Conservation (phyloP, 768 basidiomycete species). For the Imleria badia region DNA sequence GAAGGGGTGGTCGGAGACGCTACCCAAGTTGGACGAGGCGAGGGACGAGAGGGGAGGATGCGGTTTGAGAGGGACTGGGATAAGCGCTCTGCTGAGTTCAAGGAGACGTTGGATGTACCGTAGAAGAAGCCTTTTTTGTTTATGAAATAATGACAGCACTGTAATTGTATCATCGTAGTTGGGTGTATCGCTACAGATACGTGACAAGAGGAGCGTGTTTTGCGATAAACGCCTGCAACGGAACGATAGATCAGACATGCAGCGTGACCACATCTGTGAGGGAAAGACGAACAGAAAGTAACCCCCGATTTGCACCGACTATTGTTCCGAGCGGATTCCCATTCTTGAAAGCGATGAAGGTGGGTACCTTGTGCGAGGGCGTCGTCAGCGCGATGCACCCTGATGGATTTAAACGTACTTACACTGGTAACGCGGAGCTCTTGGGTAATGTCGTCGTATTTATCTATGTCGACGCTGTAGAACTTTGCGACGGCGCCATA, state of each 20-base stretch:
- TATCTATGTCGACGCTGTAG: constrained; percentile 36
- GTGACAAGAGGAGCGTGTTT: background rate
- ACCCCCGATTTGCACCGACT: background rate
- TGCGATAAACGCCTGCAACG: background rate
- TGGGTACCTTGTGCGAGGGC: background rate
- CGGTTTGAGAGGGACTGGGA: constrained; percentile 45
- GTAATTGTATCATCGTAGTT: background rate
- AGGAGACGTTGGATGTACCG: constrained; percentile 58
- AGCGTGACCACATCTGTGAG: too few relatives aligned
- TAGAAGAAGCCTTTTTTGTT: constrained; percentile 24
- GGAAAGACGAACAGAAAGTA: background rate
- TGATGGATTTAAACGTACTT: background rate
- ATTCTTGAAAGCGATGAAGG: background rate
- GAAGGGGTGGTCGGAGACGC: constrained; percentile 56
- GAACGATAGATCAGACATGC: background rate
- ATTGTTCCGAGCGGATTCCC: background rate
- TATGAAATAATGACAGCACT: background rate
- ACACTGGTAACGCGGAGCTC: constrained; percentile 6
- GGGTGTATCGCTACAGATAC: background rate
- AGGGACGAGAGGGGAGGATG: constrained; percentile 59
- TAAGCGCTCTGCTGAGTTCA: constrained; percentile 44
- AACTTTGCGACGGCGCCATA: background rate
- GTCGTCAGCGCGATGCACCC: background rate
- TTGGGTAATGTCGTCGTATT: constrained; percentile 8
- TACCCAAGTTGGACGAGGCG: constrained; percentile 58